phyloP scores from a whole-genome alignment of 257 asterid genomes.

The Solanum verrucosum region DNA sequence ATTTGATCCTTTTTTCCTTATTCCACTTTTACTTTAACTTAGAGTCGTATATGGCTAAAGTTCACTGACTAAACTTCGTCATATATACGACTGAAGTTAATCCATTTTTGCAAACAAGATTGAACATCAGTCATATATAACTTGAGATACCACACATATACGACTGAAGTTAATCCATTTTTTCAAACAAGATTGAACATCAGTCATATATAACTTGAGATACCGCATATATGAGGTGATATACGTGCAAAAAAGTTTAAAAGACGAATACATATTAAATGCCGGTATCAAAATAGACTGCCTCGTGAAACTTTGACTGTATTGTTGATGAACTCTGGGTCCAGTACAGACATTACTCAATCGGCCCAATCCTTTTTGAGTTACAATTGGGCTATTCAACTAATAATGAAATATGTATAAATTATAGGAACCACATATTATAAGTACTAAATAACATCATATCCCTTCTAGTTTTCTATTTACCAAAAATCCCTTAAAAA shows the following conservation, averaged over 20 bases:
- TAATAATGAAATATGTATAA: neutral
- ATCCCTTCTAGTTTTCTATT: too few species aligned
- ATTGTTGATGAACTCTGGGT: neutral
- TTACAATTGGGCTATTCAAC: neutral
- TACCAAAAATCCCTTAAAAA: too few species aligned
- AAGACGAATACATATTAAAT: too few species aligned
- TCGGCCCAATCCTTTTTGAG: neutral
- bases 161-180: neutral
- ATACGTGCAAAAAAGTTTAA: neutral
- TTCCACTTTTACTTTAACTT: neutral
- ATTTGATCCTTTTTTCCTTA: neutral
- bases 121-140: neutral
- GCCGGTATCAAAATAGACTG: neutral
- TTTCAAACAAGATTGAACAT: neutral
- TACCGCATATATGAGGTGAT: neutral
- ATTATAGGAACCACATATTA: too few species aligned
- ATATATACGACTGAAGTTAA: neutral
- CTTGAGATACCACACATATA: too few species aligned
- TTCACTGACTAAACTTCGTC: neutral
- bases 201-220: neutral
- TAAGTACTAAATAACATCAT: too few species aligned
- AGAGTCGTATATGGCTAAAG: neutral
- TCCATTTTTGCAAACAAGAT: neutral
- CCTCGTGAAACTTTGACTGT: neutral
- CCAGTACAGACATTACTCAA: neutral